Conservation (phyloP, 352 stramenopile genomes). For the Globisporangium cylindrosporum region DNA sequence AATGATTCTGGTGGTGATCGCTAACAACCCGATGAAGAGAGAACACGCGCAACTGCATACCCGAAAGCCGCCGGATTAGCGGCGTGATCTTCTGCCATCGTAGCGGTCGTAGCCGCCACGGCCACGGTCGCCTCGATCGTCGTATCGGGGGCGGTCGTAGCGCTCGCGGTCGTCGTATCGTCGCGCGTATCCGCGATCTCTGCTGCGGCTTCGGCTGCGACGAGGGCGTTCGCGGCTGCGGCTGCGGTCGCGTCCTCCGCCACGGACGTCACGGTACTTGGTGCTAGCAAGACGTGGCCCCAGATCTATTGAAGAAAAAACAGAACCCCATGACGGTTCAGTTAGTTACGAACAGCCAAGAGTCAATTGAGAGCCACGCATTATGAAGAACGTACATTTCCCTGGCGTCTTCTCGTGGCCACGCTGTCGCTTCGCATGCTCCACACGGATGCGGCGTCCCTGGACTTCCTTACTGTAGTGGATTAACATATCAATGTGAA, state of each 20-base stretch:
- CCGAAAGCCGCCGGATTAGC: constrained; percentile 20
- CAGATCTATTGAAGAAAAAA: constrained; percentile 38
- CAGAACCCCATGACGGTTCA: neutral
- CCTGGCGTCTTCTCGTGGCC: constrained; percentile 83
- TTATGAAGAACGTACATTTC: constrained; percentile 53
- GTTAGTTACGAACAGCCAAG: neutral
- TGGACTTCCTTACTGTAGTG: constrained; percentile 65
- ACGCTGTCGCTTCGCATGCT: constrained; percentile 78
- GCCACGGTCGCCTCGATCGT: constrained; percentile 48
- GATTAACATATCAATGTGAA: constrained; percentile 7
- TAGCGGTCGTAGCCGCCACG: constrained; percentile 46
- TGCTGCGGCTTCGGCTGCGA: constrained; percentile 38
- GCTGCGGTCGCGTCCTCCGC: constrained; percentile 25
- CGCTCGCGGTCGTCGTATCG: constrained; percentile 48
- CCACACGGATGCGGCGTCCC: constrained; percentile 67
- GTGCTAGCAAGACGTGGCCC: constrained; percentile 66
- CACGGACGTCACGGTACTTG: constrained; percentile 46
- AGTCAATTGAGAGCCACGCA: neutral
- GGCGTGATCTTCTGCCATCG: constrained; percentile 38
- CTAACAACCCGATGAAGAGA: neutral
- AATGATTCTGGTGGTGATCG: neutral
- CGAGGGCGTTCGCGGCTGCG: constrained; percentile 39
- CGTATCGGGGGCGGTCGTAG: constrained; percentile 26
- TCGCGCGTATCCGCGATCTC: constrained; percentile 40
- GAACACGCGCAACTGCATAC: neutral